These are phyloP conservation scores for Sphaerulina vaccinii DNA, from an alignment of 2,329 filamentous ascomycete genomes.

Conservation along the genomic window DNA sequence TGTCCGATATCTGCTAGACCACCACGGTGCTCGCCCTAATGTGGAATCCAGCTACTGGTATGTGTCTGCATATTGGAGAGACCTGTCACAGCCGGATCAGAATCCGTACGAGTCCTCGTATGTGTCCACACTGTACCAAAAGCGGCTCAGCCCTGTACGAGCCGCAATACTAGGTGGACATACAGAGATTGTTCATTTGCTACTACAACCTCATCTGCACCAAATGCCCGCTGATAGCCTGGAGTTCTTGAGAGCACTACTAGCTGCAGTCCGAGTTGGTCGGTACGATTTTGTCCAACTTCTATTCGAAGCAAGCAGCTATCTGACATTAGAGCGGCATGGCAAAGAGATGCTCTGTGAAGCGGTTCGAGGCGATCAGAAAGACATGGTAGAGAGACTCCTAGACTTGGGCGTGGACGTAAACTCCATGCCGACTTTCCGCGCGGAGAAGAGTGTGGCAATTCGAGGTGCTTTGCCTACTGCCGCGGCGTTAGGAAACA, in stretches of 20 bases:
- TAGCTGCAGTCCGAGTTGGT: constrained; percentile 6
- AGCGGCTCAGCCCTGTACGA: neutral
- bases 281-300: constrained; percentile 6
- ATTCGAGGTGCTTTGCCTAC: neutral
- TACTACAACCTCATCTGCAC: neutral
- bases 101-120: too few relatives aligned
- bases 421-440: neutral
- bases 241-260: constrained; percentile 1
- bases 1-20: neutral
- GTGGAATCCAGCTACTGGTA: neutral
- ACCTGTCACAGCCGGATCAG: too few relatives aligned
- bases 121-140: neutral
- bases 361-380: constrained; percentile 3
- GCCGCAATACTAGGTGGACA: neutral
- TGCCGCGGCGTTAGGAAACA: constrained; percentile 2
- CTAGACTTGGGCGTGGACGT: neutral
- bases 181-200: constrained; percentile 6
- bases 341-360: constrained; percentile 8
- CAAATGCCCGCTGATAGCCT: constrained; percentile 1
- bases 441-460: neutral
- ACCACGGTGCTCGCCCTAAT: neutral
- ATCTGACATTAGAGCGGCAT: too few relatives aligned
- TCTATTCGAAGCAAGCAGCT: constrained; percentile 2
- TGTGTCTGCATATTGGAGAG: neutral
- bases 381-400: neutral